These are phyloP conservation scores for Athelia psychrophila DNA, from an alignment of 1,284 basidiomycete species.

Conservation along the genomic window DNA sequence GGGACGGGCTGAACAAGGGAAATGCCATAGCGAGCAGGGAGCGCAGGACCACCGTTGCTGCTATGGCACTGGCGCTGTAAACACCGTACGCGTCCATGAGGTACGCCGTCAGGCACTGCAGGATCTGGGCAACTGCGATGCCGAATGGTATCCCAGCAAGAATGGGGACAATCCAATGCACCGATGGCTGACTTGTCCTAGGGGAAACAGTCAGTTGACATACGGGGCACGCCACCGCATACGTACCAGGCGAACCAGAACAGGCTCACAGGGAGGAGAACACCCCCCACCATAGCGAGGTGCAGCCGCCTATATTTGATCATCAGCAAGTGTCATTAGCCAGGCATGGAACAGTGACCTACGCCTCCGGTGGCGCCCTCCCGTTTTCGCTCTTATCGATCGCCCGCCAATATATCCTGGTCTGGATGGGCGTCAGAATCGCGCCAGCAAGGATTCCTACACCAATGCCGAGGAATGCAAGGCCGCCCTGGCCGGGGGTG, in stretches of 20 bases:
- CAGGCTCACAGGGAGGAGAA: slow-evolving; percentile 55
- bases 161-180: slow-evolving; percentile 64
- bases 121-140: slow-evolving; percentile 55
- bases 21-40: slow-evolving; percentile 63
- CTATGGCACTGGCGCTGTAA: slow-evolving; percentile 66
- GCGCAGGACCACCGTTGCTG: slow-evolving; percentile 68
- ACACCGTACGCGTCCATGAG: slow-evolving; percentile 64
- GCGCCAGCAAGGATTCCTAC: slow-evolving; percentile 56
- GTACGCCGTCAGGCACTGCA: slow-evolving; percentile 59
- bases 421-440: slow-evolving; percentile 50
- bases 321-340: neutral
- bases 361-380: slow-evolving; percentile 60
- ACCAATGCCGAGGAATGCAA: slow-evolving; percentile 66
- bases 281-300: slow-evolving; percentile 51
- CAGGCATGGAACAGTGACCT: slow-evolving; percentile 17
- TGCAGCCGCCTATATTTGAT: slow-evolving; percentile 49
- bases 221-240: slow-evolving; percentile 1
- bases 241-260: slow-evolving; percentile 58
- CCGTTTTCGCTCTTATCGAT: slow-evolving; percentile 49
- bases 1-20: slow-evolving; percentile 55
- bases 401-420: slow-evolving; percentile 51
- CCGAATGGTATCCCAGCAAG: slow-evolving; percentile 66
- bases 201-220: neutral
- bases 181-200: slow-evolving; percentile 53
- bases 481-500: slow-evolving; percentile 55